Evolutionary conservation across 2,329 filamentous ascomycete genomes (phyloP).

Genomic region (Fusarium sp.): DNA sequence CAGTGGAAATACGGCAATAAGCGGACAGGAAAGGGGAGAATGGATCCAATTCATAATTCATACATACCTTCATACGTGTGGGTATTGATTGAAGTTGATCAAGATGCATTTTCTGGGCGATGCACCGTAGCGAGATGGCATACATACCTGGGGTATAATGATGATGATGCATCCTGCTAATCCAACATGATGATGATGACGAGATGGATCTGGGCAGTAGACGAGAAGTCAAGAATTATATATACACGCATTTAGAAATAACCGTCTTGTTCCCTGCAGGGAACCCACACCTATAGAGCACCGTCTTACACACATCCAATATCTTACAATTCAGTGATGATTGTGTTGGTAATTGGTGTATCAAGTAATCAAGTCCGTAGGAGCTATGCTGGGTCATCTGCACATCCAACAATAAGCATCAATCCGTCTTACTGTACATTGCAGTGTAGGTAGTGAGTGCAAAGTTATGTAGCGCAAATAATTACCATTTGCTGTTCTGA

Average conservation of each 20-base stretch:
- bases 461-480: not conserved
- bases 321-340: conserved; percentile 5
- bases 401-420: conserved; percentile 22
- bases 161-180: conserved; percentile 25
- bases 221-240: not conserved
- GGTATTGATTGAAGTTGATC: conserved; percentile 16
- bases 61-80: conserved; percentile 4
- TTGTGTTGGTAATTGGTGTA: conserved; percentile 4
- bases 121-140: not conserved
- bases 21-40: not conserved
- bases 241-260: conserved; percentile 7
- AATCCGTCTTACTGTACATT: conserved; percentile 29
- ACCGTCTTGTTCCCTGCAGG: conserved; percentile 1
- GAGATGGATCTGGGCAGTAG: conserved; percentile 7
- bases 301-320: conserved; percentile 29
- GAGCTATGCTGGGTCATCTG: conserved; percentile 11
- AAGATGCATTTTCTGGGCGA: conserved; percentile 1
- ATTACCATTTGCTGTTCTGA: conserved; percentile 1
- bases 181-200: conserved; percentile 25
- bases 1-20: conserved; percentile 30
- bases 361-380: conserved; percentile 15
- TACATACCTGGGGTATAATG: not conserved
- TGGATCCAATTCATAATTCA: not conserved
- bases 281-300: not conserved
- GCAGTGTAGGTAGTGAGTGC: not conserved